Evolutionary conservation across 345 rosid species (phyloP).

Genomic region (Trapa bicornis): DNA sequence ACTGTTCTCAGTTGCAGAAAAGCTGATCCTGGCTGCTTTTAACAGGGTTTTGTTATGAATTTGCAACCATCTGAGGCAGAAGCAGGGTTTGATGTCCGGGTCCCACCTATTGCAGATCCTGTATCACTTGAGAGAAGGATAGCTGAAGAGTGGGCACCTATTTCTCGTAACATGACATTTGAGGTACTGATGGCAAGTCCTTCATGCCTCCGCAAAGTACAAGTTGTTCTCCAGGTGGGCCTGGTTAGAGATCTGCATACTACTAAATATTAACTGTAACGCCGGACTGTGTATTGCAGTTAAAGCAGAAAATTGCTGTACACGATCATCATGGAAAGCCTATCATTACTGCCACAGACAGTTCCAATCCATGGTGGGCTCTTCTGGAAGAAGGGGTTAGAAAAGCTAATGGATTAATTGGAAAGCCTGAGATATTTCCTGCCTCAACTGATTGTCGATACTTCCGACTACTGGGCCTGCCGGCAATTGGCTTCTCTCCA

Average conservation of each 20-base stretch:
- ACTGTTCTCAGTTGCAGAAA: neutral
- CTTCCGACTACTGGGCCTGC: slow-evolving; percentile 52
- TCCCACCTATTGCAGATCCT: slow-evolving; percentile 66
- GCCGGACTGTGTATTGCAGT: slow-evolving; percentile 35
- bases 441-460: slow-evolving; percentile 81
- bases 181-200: slow-evolving; percentile 28
- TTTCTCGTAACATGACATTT: slow-evolving; percentile 75
- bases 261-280: neutral
- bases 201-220: too few species aligned
- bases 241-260: neutral
- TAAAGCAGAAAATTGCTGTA: slow-evolving; percentile 47
- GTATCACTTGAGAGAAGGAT: slow-evolving; percentile 68
- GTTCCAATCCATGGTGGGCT: slow-evolving; percentile 82
- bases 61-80: slow-evolving; percentile 96
- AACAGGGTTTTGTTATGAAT: slow-evolving; percentile 90
- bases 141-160: slow-evolving; percentile 96
- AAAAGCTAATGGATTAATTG: slow-evolving; percentile 57
- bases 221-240: too few species aligned
- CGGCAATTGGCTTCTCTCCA: slow-evolving; percentile 88
- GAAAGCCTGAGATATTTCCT: slow-evolving; percentile 79
- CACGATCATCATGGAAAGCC: slow-evolving; percentile 37
- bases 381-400: slow-evolving; percentile 67
- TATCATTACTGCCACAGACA: slow-evolving; percentile 44
- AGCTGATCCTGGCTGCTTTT: slow-evolving; percentile 11
- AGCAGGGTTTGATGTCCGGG: slow-evolving; percentile 87